Evolutionary conservation across 306 rosid species (phyloP), one percentile per base, ranked within the genome.

Genomic region (Pachyrhizus erosus): DNA sequence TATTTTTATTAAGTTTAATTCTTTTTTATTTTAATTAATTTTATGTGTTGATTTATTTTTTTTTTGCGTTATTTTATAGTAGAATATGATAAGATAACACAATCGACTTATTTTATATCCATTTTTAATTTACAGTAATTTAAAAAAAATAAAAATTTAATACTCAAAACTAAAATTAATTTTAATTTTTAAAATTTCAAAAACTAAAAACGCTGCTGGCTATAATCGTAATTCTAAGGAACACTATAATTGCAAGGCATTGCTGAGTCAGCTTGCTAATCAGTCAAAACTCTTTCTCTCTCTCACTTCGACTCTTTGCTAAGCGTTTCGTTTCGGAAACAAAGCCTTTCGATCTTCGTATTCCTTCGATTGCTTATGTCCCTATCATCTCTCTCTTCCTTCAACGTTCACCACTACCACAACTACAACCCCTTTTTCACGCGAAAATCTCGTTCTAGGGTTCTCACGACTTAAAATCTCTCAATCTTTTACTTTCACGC

Each of bases 401-500:
- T 39, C 73, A 48, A 13, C 54, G 7, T 73, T 57, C 75, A 46
- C 57, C 7, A 15, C 52, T 9, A 10, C 64, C 15, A 55, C 46
- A 9, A 20, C 62, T 20, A 55, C 13, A 55, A 55, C 1, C 64
- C 33, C 33, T 57, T 57, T 75, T 67, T 10, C 51, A 0, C 57
- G 37, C n/a, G 0, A 43, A 12, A 27, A 82, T 75, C 70, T 66
- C 12, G 34, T 52, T 49, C 24, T 74, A 66, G 76, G 55, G 80
- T 81, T 73, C 46, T 34, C 17, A 33, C 7, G 1, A 8, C 62
- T n/a, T 57, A 1, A 20, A 68, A 39, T 68, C 27, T 24, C 43
- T 55, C 14, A 42, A 23, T 69, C 17, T 12, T 69, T 69, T 5
- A 20, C 20, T 20, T 11, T 69, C 14, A 12, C 20, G 46, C 31